Percentiles rank a stretch among this genome's conserved stretches.
Conservation (phyloP, 2,329 filamentous ascomycete genomes). For the Chalara sp. region DNA sequence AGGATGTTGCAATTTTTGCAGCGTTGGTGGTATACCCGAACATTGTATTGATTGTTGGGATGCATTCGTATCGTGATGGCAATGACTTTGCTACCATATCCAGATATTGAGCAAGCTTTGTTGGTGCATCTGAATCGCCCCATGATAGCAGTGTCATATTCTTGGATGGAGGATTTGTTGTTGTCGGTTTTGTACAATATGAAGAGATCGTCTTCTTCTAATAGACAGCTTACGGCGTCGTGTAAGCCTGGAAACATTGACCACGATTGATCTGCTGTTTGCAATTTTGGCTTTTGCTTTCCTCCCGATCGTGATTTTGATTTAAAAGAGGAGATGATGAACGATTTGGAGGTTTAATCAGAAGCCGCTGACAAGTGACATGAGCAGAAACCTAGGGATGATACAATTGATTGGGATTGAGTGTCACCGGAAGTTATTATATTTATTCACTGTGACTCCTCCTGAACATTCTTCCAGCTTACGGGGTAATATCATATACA, state of each 20-base stretch:
- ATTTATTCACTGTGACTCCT: too few relatives aligned
- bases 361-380: too few relatives aligned
- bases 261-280: too few relatives aligned
- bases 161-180: constrained; percentile 15
- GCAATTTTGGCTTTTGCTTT: too few relatives aligned
- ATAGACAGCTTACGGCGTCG: constrained; percentile 23
- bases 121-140: constrained; percentile 34
- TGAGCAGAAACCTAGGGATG: too few relatives aligned
- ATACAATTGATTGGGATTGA: too few relatives aligned
- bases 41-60: constrained; percentile 32
- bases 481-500: too few relatives aligned
- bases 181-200: constrained; percentile 27
- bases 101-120: constrained; percentile 21
- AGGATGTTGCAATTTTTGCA: constrained; percentile 31
- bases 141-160: constrained; percentile 36
- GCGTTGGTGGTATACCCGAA: constrained; percentile 36
- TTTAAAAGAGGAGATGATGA: too few relatives aligned
- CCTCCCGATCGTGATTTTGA: too few relatives aligned
- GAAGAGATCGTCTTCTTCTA: constrained; percentile 27
- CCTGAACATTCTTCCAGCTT: too few relatives aligned
- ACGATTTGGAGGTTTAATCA: too few relatives aligned
- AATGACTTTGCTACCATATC: constrained; percentile 35
- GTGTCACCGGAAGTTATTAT: too few relatives aligned
- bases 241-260: constrained; percentile 27
- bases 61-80: constrained; percentile 37